Base-by-base conservation (phyloP, 2,329 filamentous ascomycete genomes). In the Colletotrichum spinosum region DNA sequence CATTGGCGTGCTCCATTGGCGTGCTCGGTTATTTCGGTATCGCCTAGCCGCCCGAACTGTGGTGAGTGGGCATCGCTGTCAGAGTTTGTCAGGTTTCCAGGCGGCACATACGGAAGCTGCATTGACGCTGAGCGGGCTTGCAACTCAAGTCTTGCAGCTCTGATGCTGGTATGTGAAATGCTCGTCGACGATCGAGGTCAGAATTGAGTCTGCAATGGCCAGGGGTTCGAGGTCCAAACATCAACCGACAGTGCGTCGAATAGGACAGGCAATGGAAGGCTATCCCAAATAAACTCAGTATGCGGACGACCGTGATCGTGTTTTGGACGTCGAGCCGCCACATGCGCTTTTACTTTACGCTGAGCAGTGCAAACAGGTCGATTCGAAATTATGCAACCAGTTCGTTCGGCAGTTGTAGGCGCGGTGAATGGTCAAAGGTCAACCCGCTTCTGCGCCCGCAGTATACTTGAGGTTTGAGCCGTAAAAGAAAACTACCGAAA, bases 171-270 rank as follows among this genome's bases (percentile, higher is more conserved):
- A 42, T 11, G 15, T 42, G 41, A 44, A 63, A 37, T 42, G 38
- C 37, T 53, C 25, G 51, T 39, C 42, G 53, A 41, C 52, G 52
- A 65, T 65, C 62, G 62, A 53, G 17, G 37, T 41, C 2, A 41
- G 35, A 17, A 41, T 17, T 50, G 61, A 55, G 45, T 39, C 17
- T 38, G 52, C 58, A 17, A 34, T 57, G 52, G 42, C 58, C 63
- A 65, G 52, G 52, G 63, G 37, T 53, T 62, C 37, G 41, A 62
- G 46, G 37, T 42, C 38, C 45, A 54, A 38, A n/a, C 25, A 25
- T 5, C 25, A 33, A 17, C 45, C 45, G 34, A 38, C 44, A 4
- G n/a, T 45, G 12, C 15, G 25, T 55, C 45, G 13, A n/a, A 48
- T 44, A 38, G 34, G 45, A 25, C 38, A 55, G 45, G 45, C 45